phyloP scores from a whole-genome alignment of 2,329 filamentous ascomycete species.

The Pleurostoma richardsiae region DNA sequence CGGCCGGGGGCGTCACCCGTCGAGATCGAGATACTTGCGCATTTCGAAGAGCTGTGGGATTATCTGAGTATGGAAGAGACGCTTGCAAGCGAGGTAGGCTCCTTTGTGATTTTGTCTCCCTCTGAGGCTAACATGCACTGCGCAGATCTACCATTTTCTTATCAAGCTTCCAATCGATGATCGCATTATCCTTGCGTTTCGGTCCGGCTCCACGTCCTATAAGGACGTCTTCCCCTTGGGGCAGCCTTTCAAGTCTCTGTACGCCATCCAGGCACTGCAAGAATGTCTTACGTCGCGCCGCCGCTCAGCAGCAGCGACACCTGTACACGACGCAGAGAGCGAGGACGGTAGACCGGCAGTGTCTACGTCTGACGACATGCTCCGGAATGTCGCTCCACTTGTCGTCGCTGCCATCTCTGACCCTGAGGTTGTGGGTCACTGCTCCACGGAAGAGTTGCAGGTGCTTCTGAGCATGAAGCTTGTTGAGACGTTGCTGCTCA shows the following conservation, averaged over 20 bases:
- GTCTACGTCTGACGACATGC: slow-evolving; percentile 21
- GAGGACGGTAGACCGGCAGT: slow-evolving; percentile 5
- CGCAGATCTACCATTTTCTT: slow-evolving; percentile 65
- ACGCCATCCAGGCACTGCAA: slow-evolving; percentile 63
- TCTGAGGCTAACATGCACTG: slow-evolving; percentile 10
- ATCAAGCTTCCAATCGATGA: slow-evolving; percentile 64
- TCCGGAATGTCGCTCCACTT: slow-evolving; percentile 44
- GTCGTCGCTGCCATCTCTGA: slow-evolving; percentile 58
- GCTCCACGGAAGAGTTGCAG: slow-evolving; percentile 36
- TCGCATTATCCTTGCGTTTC: slow-evolving; percentile 54
- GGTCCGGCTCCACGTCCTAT: slow-evolving; percentile 45
- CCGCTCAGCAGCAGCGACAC: not conserved
- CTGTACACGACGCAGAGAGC: slow-evolving; percentile 7
- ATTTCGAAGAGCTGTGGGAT: slow-evolving; percentile 80
- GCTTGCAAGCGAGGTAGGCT: slow-evolving; percentile 57
- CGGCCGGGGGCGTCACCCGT: slow-evolving; percentile 54
- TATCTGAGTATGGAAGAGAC: slow-evolving; percentile 70
- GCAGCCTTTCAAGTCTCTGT: slow-evolving; percentile 69
- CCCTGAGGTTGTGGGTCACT: slow-evolving; percentile 41
- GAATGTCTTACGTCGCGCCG: slow-evolving; percentile 49
- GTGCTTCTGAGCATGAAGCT: slow-evolving; percentile 46
- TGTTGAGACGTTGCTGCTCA: slow-evolving; percentile 50
- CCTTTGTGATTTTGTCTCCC: not conserved
- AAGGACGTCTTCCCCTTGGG: slow-evolving; percentile 61
- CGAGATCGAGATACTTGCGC: slow-evolving; percentile 73